Percentiles rank a stretch among this genome's conserved stretches.
Conservation (phyloP, 805 yeast species). For the Teunomyces barrocoloradensis region DNA sequence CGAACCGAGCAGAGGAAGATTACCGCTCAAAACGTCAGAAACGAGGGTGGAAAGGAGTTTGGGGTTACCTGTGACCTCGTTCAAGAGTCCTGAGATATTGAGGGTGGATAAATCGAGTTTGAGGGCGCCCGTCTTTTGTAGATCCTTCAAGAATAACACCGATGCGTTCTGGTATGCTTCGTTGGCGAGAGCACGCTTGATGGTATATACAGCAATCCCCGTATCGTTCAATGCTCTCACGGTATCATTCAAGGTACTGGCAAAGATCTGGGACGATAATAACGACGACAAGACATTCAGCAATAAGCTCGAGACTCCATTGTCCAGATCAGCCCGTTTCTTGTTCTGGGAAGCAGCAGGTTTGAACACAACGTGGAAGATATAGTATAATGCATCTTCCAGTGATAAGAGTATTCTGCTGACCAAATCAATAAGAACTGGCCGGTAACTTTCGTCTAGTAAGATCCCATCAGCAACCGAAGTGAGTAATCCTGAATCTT, state of each 20-base stretch:
- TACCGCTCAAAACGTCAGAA: conserved; percentile 23
- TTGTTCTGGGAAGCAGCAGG: conserved; percentile 1
- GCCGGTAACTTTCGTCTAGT: conserved; percentile 32
- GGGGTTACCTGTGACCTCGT: conserved; percentile 24
- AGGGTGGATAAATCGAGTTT: conserved; percentile 18
- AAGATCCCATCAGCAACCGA: conserved; percentile 37
- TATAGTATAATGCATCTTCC: background rate
- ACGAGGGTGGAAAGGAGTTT: conserved; percentile 17
- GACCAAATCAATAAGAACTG: conserved; percentile 29
- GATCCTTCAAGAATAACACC: conserved; percentile 27
- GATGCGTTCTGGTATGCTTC: conserved; percentile 37
- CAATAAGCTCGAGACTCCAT: conserved; percentile 21
- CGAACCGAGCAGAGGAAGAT: conserved; percentile 9
- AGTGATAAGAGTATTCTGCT: conserved; percentile 21
- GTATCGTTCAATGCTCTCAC: conserved; percentile 40
- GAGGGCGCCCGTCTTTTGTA: conserved; percentile 26
- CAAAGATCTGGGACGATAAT: conserved; percentile 27
- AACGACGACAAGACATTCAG: conserved; percentile 27
- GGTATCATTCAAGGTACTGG: conserved; percentile 22
- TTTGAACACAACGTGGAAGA: conserved; percentile 8
- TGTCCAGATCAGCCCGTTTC: conserved; percentile 19
- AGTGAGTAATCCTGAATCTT: conserved; percentile 34
- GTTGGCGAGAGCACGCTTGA: conserved; percentile 34
- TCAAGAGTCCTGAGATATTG: conserved; percentile 27
- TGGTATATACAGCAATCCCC: conserved; percentile 35